These are phyloP conservation scores for Suillus bovinus DNA, from an alignment of 768 basidiomycete species.

Conservation along the genomic window DNA sequence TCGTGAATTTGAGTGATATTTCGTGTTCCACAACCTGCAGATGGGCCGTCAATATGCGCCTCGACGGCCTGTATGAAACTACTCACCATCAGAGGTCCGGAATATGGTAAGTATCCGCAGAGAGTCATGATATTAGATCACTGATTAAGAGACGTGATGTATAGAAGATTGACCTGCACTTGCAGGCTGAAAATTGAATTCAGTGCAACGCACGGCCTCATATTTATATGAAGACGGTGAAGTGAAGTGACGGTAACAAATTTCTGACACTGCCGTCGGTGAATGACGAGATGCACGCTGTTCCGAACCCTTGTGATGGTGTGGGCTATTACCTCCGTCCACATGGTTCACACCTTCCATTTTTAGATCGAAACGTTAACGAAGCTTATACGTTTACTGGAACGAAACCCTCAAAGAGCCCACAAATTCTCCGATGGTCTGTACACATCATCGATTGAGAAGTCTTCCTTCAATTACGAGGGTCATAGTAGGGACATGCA, in stretches of 20 bases:
- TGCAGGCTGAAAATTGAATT: not conserved
- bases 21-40: slow-evolving; percentile 35
- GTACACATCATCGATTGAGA: slow-evolving; percentile 2
- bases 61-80: not conserved
- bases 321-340: slow-evolving; percentile 12
- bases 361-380: slow-evolving; percentile 2
- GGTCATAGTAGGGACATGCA: not conserved
- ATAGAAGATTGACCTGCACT: slow-evolving; percentile 2
- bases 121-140: slow-evolving; percentile 27
- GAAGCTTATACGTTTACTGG: slow-evolving; percentile 1
- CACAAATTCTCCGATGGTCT: not conserved
- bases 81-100: slow-evolving; percentile 28
- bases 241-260: not conserved
- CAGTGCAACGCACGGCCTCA: not conserved
- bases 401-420: not conserved
- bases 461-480: not conserved
- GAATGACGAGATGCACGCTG: not conserved
- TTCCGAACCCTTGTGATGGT: not conserved
- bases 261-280: not conserved
- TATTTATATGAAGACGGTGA: slow-evolving; percentile 27
- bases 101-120: slow-evolving; percentile 24
- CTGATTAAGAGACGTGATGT: slow-evolving; percentile 13
- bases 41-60: slow-evolving; percentile 13
- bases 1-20: slow-evolving; percentile 40
- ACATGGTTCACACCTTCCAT: slow-evolving; percentile 8